Base-by-base conservation (phyloP, 164 flowering plant genomes). In the Nymphaea colorata region DNA sequence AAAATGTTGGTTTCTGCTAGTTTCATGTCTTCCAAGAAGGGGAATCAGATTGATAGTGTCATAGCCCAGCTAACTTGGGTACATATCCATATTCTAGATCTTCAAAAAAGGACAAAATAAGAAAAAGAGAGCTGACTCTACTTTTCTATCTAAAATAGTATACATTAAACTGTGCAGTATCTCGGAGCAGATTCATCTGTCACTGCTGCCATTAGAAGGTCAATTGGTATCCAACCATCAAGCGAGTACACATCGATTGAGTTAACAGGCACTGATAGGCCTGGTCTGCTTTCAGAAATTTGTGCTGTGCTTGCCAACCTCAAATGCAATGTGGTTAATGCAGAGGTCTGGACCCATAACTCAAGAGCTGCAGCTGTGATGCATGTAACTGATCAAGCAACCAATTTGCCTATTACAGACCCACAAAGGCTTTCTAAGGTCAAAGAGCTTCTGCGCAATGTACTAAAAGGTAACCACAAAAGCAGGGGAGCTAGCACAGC, bases 321-420 rank as follows among this genome's bases (percentile, higher is more conserved):
- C n/a, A 86, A 87, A 65, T 91, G 98, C 86, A 94, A 82, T 76
- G 93, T 94, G 43, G 87, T 88, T 59, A 83, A 76, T 71, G 99
- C 90, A 16, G 96, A 90, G 78, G 84, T 94, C 7, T 94, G 98
- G 99, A 94, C 99, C 11, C 99, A 94, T 74, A 91, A 94, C 76
- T 76, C 85, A 3, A 73, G 96, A 41, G 95, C 86, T 41, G 99
- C 99, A 2, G 82, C 96, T 10, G 88, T 94, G 64, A 82, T 94
- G 83, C 86, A 84, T 69, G 95, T 94, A 7, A 86, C 93, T 0
- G 97, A 91, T 63, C 84, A 81, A 70, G 80, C 69, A 15, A 82
- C 95, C 6, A 82, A 85, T 12, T 65, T 61, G 4, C 82, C 95
- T 0, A 79, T 94, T 64, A 67, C 70, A 4, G 98, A 91, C 59